Conservation (phyloP, 345 rosid genomes). For the Populus deltoides region DNA sequence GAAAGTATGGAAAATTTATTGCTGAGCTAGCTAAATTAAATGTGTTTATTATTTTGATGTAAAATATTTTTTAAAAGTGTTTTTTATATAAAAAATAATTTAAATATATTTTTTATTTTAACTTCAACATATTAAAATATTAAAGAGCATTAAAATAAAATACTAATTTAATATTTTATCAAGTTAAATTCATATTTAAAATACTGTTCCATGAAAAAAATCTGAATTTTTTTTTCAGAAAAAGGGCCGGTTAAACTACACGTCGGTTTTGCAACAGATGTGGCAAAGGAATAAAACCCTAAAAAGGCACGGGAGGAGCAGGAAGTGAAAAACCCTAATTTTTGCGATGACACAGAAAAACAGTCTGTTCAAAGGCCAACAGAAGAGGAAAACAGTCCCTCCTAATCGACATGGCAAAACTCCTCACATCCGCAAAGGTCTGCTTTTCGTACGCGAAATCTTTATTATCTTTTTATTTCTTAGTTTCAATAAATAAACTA, state of each 20-base stretch:
- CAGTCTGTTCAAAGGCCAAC: constrained; percentile 73
- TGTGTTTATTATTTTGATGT: no score
- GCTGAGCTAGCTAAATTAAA: no score
- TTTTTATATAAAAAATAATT: no score
- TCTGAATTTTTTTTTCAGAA: no score
- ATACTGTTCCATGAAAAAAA: no score
- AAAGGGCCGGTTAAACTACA: background rate
- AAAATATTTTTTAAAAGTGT: no score
- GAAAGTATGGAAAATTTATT: no score
- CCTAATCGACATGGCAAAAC: constrained; percentile 80
- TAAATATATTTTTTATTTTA: no score
- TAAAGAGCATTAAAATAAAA: no score
- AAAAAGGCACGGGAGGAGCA: background rate
- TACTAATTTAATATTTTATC: no score
- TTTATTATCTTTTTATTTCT: background rate
- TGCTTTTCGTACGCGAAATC: background rate
- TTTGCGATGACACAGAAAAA: constrained; percentile 84
- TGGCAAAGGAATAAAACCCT: background rate
- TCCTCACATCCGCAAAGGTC: constrained; percentile 63
- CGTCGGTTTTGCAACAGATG: background rate
- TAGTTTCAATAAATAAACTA: background rate
- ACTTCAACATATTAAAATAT: no score
- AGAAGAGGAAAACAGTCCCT: constrained; percentile 66
- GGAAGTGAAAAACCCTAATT: background rate
- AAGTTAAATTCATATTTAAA: no score